Base-by-base conservation (phyloP, 1,284 basidiomycete genomes). In the Abortiporus biennis region DNA sequence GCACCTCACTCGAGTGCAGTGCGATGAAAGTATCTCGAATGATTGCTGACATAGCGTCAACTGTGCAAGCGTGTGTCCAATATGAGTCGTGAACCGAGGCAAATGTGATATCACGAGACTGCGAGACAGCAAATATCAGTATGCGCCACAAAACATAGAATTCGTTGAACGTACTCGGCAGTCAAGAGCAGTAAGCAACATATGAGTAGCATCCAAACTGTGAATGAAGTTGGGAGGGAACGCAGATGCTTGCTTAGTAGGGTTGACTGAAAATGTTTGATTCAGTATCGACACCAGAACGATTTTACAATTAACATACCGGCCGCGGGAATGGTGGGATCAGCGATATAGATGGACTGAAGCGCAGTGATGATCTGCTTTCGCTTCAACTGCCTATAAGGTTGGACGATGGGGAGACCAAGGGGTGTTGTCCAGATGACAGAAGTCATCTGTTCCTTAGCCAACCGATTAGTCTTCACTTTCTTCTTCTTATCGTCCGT, bases 141-240 rank as follows among this genome's bases (percentile, higher is more conserved):
- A 22, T 19, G 11, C 24, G 22, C 13, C n/a, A 37, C 12, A 30
- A 21, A 32, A 21, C 13, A 32, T 17, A 38, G 29, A 44, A 44
- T 24, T 27, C 24, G 20, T 23, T 6, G 29, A 19, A 69, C 78
- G 48, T 61, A 89, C 85, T 54, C 76, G 69, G 59, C 91, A 97
- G 56, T 91, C 85, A 31, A 96, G 72, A n/a, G 95, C 94, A 1
- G 94, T 98, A 51, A 98, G 67, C 76, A 98, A 86, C 94, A 99
- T 98, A 66, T 99, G 96, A 1, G 95, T 97, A 3, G 96, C 96
- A 62, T 99, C 96, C 38, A 99, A 73, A 55, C 88, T 92, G 64
- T 99, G 96, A 45, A 99, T 92, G 59, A 95, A 99, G 71, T 99
- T 99, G 30, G 95, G 96, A 9, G 95, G 95, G 80, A 99, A 99